Evolutionary conservation across 2,329 filamentous ascomycete species (phyloP).

Genomic region (Paraphoma chrysanthemicola): DNA sequence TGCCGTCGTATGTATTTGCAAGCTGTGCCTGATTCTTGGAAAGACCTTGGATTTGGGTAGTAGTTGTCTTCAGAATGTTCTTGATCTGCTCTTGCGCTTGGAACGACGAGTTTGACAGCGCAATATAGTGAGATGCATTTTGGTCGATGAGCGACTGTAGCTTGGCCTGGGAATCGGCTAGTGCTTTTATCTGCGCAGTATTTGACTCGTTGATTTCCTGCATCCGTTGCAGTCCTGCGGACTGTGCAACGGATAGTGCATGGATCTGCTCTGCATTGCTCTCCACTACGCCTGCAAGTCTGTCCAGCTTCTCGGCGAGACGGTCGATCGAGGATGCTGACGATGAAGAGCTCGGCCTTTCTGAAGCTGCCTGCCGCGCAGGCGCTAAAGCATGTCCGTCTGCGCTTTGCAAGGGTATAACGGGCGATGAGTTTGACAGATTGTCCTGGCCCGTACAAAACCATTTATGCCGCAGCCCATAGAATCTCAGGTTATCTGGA

Average conservation of each 20-base stretch:
- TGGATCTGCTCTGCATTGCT: conserved; percentile 41
- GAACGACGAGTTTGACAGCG: conserved; percentile 42
- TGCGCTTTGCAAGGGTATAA: conserved; percentile 41
- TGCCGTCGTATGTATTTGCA: conserved; percentile 34
- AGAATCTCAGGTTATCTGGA: conserved; percentile 38
- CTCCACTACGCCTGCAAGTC: conserved; percentile 36
- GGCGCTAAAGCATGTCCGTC: conserved; percentile 27
- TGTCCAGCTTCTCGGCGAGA: conserved; percentile 32
- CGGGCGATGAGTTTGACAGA: conserved; percentile 22
- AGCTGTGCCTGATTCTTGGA: conserved; percentile 37
- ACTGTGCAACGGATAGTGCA: conserved; percentile 43
- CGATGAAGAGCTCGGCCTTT: conserved; percentile 4
- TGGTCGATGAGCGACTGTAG: conserved; percentile 39
- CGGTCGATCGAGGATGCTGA: conserved; percentile 26
- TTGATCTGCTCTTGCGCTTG: conserved; percentile 38
- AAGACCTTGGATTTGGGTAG: conserved; percentile 36
- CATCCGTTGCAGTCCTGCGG: conserved; percentile 42
- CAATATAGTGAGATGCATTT: conserved; percentile 45
- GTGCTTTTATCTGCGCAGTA: conserved; percentile 42
- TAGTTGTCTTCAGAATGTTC: conserved; percentile 31
- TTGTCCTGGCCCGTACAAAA: conserved; percentile 40
- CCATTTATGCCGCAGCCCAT: conserved; percentile 41
- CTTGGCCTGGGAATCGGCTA: conserved; percentile 39
- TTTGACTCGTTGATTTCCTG: conserved; percentile 47
- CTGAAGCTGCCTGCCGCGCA: conserved; percentile 7